Percentiles rank a stretch among this genome's conserved stretches.
Conservation (phyloP, 805 yeast species). For the Candida loeiensis region DNA sequence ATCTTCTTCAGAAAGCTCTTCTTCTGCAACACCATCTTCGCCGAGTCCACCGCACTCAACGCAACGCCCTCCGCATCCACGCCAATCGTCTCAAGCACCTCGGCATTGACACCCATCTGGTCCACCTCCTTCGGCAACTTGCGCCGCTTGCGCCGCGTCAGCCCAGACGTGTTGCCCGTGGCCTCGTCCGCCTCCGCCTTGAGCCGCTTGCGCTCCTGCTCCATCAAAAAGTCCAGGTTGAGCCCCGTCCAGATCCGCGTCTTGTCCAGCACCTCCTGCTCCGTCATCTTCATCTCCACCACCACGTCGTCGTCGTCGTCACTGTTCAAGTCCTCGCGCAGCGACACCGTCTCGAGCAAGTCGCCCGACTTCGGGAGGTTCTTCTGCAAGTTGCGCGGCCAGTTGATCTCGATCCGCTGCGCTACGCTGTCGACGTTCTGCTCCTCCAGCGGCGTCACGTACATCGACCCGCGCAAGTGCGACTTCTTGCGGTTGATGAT, state of each 20-base stretch:
- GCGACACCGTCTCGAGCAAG: slow-evolving; percentile 49
- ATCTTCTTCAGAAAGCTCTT: slow-evolving; percentile 83
- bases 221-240: slow-evolving; percentile 79
- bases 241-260: slow-evolving; percentile 87
- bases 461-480: slow-evolving; percentile 19
- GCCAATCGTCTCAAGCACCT: slow-evolving; percentile 38
- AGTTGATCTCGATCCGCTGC: slow-evolving; percentile 18
- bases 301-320: slow-evolving; percentile 82
- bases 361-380: slow-evolving; percentile 57
- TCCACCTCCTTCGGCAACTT: slow-evolving; percentile 23
- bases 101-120: slow-evolving; percentile 26
- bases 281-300: slow-evolving; percentile 54
- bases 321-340: slow-evolving; percentile 59
- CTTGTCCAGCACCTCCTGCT: slow-evolving; percentile 69
- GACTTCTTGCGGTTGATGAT: slow-evolving; percentile 22
- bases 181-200: slow-evolving; percentile 83
- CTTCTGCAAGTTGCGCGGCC: slow-evolving; percentile 48
- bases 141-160: slow-evolving; percentile 35
- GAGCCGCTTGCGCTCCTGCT: slow-evolving; percentile 79
- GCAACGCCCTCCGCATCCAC: slow-evolving; percentile 37
- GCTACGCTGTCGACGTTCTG: slow-evolving; percentile 12
- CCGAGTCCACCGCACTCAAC: slow-evolving; percentile 71
- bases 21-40: slow-evolving; percentile 70
- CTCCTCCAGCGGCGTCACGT: slow-evolving; percentile 19
- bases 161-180: slow-evolving; percentile 63